A percentile compares a stretch with the other conserved stretches of the same genome.
These are phyloP conservation scores for Solanum ossicruentum DNA, from an alignment of 257 asterid genomes.

Conservation along the genomic window DNA sequence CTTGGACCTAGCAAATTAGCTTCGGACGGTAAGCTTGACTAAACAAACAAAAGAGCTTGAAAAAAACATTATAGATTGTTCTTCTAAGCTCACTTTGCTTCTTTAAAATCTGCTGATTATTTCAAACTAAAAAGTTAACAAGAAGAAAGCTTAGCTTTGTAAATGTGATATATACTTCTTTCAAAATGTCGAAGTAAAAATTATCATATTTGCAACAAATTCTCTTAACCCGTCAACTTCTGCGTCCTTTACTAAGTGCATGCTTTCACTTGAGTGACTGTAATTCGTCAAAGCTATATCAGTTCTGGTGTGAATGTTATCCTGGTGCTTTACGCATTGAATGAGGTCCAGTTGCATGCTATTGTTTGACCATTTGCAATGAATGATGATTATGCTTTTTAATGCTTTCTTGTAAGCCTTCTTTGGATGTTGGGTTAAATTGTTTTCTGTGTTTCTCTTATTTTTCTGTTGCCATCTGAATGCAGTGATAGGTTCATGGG, in stretches of 20 bases:
- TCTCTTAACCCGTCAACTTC: not conserved
- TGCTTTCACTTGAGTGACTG: not conserved
- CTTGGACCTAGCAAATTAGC: not conserved
- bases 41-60: not conserved
- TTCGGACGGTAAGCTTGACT: not conserved
- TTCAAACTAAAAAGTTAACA: not conserved
- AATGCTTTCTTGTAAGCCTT: not conserved
- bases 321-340: not conserved
- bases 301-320: not conserved
- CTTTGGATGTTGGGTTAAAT: not conserved
- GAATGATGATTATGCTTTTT: not conserved
- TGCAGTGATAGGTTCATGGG: constrained; percentile 90
- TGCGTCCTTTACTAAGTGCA: not conserved
- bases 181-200: not conserved
- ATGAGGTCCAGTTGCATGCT: not conserved
- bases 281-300: not conserved
- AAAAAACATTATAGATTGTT: not conserved
- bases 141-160: not conserved
- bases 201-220: not conserved
- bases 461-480: constrained; percentile 3
- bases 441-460: not conserved
- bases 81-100: not conserved
- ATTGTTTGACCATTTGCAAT: not conserved
- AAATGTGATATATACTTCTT: not conserved
- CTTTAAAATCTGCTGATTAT: not conserved